Evolutionary conservation across 768 basidiomycete species (phyloP).

Genomic region (Collybiopsis luxurians): DNA sequence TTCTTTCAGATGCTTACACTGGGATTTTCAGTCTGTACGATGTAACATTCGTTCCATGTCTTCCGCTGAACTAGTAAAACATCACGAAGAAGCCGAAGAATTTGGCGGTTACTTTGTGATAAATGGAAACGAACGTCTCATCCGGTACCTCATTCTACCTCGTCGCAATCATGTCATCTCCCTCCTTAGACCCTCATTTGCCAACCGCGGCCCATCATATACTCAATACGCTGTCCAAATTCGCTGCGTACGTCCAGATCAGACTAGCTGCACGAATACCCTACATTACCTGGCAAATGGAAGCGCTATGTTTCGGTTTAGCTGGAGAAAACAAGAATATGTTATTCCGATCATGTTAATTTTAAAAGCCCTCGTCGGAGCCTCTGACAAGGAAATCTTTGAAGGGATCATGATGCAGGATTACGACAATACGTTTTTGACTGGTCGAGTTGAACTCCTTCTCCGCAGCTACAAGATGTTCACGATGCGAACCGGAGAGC

Average conservation of each 20-base stretch:
- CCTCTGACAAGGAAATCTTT: constrained; percentile 95
- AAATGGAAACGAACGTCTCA: constrained; percentile 98
- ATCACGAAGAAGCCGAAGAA: constrained; percentile 96
- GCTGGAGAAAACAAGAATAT: constrained; percentile 97
- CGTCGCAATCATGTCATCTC: constrained; percentile 95
- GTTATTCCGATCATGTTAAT: constrained; percentile 97
- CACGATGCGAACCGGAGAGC: constrained; percentile 79
- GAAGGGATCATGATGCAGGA: constrained; percentile 96
- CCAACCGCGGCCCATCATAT: constrained; percentile 92
- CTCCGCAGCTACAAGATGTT: constrained; percentile 95
- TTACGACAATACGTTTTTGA: constrained; percentile 94
- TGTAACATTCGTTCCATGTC: constrained; percentile 89
- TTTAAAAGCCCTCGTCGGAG: constrained; percentile 87
- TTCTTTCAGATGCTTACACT: neutral
- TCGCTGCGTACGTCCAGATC: constrained; percentile 90
- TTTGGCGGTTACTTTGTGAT: constrained; percentile 99
- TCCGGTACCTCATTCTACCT: constrained; percentile 95
- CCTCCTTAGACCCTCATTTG: constrained; percentile 86
- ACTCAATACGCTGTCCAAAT: constrained; percentile 94
- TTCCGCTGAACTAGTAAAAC: constrained; percentile 80
- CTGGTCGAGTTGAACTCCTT: constrained; percentile 93
- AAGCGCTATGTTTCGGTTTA: constrained; percentile 94
- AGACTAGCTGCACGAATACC: constrained; percentile 90
- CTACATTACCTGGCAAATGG: constrained; percentile 98
- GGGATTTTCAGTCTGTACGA: constrained; percentile 74